Base-by-base conservation (phyloP, 306 rosid genomes). In the Castanea sativa region DNA sequence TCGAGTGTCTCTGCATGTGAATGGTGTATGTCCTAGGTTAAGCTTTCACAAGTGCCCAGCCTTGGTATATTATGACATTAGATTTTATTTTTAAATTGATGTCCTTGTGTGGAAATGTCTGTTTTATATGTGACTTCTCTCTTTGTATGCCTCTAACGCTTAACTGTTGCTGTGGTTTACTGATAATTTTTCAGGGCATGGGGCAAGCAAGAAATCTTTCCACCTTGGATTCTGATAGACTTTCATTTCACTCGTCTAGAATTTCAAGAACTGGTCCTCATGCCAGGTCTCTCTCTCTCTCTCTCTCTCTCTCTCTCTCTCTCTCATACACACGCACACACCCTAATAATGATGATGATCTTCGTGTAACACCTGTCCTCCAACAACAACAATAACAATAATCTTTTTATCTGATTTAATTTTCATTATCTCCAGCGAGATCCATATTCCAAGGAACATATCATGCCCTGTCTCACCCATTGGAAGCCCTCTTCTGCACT, bases 381-480 rank as follows among this genome's bases (percentile, higher is more conserved):
- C 0, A 5, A 0, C 64, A 15, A 30, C 13, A 51, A 2, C 68
- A 4, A 78, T 11, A 79, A 65, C 59, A 68, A 58, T 35, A 4
- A 25, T 30, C 21, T 78, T 70, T 67, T 78, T 33, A 52, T 81
- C 80, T 87, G 87, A 85, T 86, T 73, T 78, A 27, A n/a, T 86
- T 82, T 80, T 56, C 20, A 69, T 74, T 53, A 68, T 86, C 78
- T 83, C 73, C 96, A 96, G 98, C 81, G 99, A 96, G 79, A 87
- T 87, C 85, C 93, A 84, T 59, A 88, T 90, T 78, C 90, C 92
- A 55, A 86, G 91, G 87, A 96, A 93, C 78, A 85, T 96, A 79
- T 96, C 99, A 79, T 96, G 99, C 83, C 99, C 97, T 4, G 98
- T 96, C 76, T 96, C 99, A 58, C 99, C 99, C 69, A 88, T 93